These are phyloP conservation scores for Paracorniculantispora psalliotae DNA, from an alignment of 2,329 filamentous ascomycete species.

Conservation along the genomic window DNA sequence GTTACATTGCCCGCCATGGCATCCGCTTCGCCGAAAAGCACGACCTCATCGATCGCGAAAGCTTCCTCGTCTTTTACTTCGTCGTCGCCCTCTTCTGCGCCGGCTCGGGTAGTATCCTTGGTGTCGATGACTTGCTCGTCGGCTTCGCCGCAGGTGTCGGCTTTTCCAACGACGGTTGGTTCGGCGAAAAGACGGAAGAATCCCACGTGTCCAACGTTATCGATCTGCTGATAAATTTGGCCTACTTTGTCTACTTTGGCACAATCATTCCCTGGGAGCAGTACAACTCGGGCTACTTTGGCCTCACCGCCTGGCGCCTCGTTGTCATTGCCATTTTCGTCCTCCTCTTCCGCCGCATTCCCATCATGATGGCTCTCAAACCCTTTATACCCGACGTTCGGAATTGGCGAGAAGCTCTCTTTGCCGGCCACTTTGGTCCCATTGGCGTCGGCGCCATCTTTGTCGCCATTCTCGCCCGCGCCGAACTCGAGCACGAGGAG, in stretches of 20 bases:
- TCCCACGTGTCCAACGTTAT: slow-evolving; percentile 99
- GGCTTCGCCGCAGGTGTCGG: slow-evolving; percentile 96
- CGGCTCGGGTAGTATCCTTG: slow-evolving; percentile 84
- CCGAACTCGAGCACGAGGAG: slow-evolving; percentile 74
- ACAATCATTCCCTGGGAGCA: slow-evolving; percentile 95
- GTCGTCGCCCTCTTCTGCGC: slow-evolving; percentile 93
- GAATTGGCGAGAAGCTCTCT: slow-evolving; percentile 94
- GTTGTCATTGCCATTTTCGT: slow-evolving; percentile 93
- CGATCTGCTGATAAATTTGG: slow-evolving; percentile 90
- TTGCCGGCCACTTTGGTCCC: slow-evolving; percentile 94
- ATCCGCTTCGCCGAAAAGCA: slow-evolving; percentile 83
- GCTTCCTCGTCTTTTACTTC: slow-evolving; percentile 98
- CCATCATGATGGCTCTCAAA: slow-evolving; percentile 87
- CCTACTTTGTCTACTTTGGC: slow-evolving; percentile 96
- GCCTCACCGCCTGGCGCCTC: slow-evolving; percentile 80
- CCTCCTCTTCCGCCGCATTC: slow-evolving; percentile 91
- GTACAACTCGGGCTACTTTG: slow-evolving; percentile 71
- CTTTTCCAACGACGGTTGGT: slow-evolving; percentile 99
- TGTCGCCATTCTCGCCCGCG: slow-evolving; percentile 83
- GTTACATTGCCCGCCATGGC: slow-evolving; percentile 83
- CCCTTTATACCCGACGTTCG: slow-evolving; percentile 94
- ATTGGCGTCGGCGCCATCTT: slow-evolving; percentile 98
- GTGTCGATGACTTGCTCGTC: slow-evolving; percentile 88
- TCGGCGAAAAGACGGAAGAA: slow-evolving; percentile 95
- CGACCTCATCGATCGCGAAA: slow-evolving; percentile 89